Evolutionary conservation across 2,329 filamentous ascomycete genomes (phyloP).

Genomic region (Xylariaceae sp.): DNA sequence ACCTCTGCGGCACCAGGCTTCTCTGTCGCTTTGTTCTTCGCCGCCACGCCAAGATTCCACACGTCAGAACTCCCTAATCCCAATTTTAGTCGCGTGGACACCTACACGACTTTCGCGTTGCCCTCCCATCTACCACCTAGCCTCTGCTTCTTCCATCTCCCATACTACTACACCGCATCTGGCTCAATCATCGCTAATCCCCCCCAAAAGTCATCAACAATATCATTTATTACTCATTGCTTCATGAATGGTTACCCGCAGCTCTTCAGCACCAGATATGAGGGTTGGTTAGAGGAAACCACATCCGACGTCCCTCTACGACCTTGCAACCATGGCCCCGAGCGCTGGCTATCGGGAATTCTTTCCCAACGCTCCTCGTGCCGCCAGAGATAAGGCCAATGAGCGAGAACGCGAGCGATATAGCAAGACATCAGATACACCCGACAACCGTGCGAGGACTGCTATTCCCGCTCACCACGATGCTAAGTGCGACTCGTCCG

Average conservation of each 20-base stretch:
- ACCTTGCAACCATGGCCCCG: conserved; percentile 56
- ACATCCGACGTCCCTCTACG: conserved; percentile 49
- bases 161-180: conserved; percentile 6
- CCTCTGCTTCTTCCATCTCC: conserved; percentile 13
- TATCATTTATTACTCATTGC: conserved; percentile 10
- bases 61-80: conserved; percentile 33
- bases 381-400: conserved; percentile 54
- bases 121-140: conserved; percentile 20
- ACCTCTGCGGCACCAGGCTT: conserved; percentile 14
- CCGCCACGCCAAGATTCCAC: conserved; percentile 23
- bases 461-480: conserved; percentile 35
- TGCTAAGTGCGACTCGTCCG: conserved; percentile 34
- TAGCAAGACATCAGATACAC: conserved; percentile 33
- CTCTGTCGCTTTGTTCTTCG: conserved; percentile 22
- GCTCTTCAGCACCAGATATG: conserved; percentile 44
- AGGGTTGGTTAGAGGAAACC: conserved; percentile 53
- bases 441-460: conserved; percentile 30
- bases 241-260: conserved; percentile 38
- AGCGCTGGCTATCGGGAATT: conserved; percentile 84
- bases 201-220: neutral
- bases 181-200: conserved; percentile 22
- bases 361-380: conserved; percentile 73
- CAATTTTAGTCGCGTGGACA: conserved; percentile 33
- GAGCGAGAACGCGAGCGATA: conserved; percentile 59
- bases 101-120: conserved; percentile 32